Base-by-base conservation (phyloP, 495 filamentous ascomycete species). In the Elaphomyces granulatus region DNA sequence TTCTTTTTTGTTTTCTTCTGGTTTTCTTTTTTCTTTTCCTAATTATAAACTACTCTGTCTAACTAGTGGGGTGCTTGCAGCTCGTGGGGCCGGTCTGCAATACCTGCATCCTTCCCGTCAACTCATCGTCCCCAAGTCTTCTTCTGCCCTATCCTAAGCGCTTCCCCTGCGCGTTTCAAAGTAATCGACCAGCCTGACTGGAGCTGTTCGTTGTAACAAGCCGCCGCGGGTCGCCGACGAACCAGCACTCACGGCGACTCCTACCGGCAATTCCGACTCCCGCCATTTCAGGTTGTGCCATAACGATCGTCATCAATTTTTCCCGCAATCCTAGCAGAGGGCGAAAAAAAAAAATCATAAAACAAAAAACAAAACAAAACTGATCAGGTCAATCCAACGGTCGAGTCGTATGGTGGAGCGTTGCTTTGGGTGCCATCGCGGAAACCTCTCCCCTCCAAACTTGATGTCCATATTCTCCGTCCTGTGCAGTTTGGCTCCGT, bases 221-320 rank as follows among this genome's bases (percentile, higher is more conserved):
- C 38, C 38, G 38, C 45, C 34, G 41, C 23, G 33, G 32, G 47
- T 46, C 51, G 51, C 51, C 44, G 45, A 46, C 45, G 36, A 46
- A 44, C 47, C 35, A 17, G 18, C 34, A 39, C 32, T 30, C 26
- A 15, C 26, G 10, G 32, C 20, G 41, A 21, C 44, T 30, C 36
- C 40, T 38, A 23, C 18, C 30, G 8, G 20, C 30, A 23, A n/a
- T 21, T 26, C 8, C 3, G 15, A n/a, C 30, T 21, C 2, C 18
- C n/a, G 8, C 28, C 28, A 12, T 23, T 7, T 31, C 19, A 21
- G 21, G 20, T 15, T 19, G 36, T 20, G 20, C 36, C 20, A 38
- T 21, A 20, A n/a, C 30, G 20, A 23, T 20, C 18, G 36, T 38
- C 36, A 26, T 14, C 31, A 31, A 17, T 40, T 23, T 7, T 40